Evolutionary conservation across 108 stramenopile genomes (phyloP).

Genomic region (Conticribra guillardii): DNA sequence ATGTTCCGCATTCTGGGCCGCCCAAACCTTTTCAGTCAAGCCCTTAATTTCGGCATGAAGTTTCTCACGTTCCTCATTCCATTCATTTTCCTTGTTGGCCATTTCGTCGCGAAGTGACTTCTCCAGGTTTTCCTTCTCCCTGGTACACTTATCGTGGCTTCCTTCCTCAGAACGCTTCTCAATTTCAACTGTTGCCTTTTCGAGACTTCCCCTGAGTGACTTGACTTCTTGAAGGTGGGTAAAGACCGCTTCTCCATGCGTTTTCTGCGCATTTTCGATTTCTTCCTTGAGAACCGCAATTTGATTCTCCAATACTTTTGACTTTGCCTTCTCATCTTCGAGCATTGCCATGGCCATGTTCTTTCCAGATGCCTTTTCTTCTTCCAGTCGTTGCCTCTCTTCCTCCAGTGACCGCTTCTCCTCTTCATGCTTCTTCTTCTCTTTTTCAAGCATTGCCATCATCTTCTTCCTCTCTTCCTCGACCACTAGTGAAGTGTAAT

Average conservation of each 20-base stretch:
- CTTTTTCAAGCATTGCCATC: not conserved
- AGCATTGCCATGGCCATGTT: not conserved
- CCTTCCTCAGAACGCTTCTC: slow-evolving; percentile 20
- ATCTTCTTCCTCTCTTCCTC: not conserved
- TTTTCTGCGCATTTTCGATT: slow-evolving; percentile 8
- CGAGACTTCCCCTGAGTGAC: slow-evolving; percentile 32
- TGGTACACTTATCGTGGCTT: not conserved
- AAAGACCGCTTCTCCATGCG: slow-evolving; percentile 33
- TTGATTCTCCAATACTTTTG: not conserved
- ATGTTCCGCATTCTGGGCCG: slow-evolving; percentile 26
- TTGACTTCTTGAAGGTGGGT: slow-evolving; percentile 41
- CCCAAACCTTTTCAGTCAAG: slow-evolving; percentile 15
- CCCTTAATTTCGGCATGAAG: slow-evolving; percentile 6
- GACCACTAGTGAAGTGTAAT: not conserved
- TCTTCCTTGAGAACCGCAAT: not conserved
- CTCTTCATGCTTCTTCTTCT: slow-evolving; percentile 1
- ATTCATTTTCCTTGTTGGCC: slow-evolving; percentile 2
- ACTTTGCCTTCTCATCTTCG: slow-evolving; percentile 16
- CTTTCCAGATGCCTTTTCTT: not conserved
- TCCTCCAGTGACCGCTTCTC: slow-evolving; percentile 7
- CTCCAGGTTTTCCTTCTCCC: slow-evolving; percentile 3
- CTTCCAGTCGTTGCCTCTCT: not conserved
- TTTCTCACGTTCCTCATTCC: slow-evolving; percentile 7
- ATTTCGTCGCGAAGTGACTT: slow-evolving; percentile 1
- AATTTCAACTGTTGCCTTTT: slow-evolving; percentile 37